Percentiles rank a stretch among this genome's conserved stretches.
Conservation (phyloP, 2,329 filamentous ascomycete species). For the Fusarium fracticaudum region DNA sequence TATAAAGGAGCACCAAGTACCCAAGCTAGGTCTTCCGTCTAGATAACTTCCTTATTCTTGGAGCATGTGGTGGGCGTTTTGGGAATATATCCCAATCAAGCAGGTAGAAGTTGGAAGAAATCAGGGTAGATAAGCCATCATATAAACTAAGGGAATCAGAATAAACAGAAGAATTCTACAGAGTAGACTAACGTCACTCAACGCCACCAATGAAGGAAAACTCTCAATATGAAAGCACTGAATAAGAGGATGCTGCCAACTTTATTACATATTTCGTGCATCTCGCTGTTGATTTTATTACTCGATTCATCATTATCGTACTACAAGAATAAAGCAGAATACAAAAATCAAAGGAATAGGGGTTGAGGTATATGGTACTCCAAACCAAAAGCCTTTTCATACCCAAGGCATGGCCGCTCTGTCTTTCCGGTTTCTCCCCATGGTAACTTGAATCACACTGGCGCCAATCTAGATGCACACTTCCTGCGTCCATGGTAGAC, state of each 20-base stretch:
- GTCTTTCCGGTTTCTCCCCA: not conserved
- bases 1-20: slow-evolving; percentile 7
- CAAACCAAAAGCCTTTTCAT: not conserved
- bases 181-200: not conserved
- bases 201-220: not conserved
- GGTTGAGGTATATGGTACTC: not conserved
- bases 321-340: not conserved
- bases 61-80: not conserved
- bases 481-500: slow-evolving; percentile 59
- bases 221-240: not conserved
- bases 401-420: not conserved
- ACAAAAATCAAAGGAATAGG: not conserved
- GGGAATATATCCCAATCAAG: not conserved
- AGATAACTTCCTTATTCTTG: not conserved
- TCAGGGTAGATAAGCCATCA: not conserved
- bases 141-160: no score
- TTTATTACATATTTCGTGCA: not conserved
- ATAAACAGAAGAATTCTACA: no score
- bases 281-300: not conserved
- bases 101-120: not conserved
- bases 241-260: not conserved
- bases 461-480: slow-evolving; percentile 8
- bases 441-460: not conserved
- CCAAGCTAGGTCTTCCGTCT: not conserved
- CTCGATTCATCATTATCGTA: not conserved